Evolutionary conservation across 257 asterid species (phyloP), one percentile per base, ranked within the genome.

Genomic region (Craterostigma plantagineum): DNA sequence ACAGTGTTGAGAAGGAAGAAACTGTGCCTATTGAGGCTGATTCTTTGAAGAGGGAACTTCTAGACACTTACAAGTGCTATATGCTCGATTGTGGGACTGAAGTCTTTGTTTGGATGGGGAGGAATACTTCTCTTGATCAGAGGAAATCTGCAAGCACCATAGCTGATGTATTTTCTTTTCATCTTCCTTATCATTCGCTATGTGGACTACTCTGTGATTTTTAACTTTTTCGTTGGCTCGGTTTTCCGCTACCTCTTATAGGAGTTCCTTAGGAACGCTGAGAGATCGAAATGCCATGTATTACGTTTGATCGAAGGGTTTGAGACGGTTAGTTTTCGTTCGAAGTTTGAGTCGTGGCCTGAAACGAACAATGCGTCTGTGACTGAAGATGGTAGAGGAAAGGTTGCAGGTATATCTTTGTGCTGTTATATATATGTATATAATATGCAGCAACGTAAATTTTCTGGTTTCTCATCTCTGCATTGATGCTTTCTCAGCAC

Each of bases 341-440:
- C 91, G 2, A 80, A 73, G 71, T 91, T 91, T 60, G 77, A 57
- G 45, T 71, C 82, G 11, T 91, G 99, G 99, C 87, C 99, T 33
- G 82, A 75, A 51, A 56, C 80, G 43, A 63, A 69, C 56, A 60
- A 54, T 49, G 80, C 69, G 54, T 61, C 94, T 30, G 96, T 75
- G 38, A 38, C 94, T 14, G 99, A 84, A 69, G 96, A 91, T 55
- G 92, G 96, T 51, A 71, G 96, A 64, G 99, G 99, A 59, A 91
- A 77, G 72, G 96, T 91, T 62, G 99, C 96, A 52, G 96, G 99
- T 91, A 27, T 67, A 92, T 69, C 34, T 54, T 23, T 23, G 30
- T 23, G 30, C 6, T 36, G 42, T 45, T 51, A 40, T 14, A 53
- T 41, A 14, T 14, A 13, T 40, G 34, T 12, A 62, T 59, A 46